Evolutionary conservation across 75 land plant species (phyloP).

Genomic region (Selaginella tamariscina): DNA sequence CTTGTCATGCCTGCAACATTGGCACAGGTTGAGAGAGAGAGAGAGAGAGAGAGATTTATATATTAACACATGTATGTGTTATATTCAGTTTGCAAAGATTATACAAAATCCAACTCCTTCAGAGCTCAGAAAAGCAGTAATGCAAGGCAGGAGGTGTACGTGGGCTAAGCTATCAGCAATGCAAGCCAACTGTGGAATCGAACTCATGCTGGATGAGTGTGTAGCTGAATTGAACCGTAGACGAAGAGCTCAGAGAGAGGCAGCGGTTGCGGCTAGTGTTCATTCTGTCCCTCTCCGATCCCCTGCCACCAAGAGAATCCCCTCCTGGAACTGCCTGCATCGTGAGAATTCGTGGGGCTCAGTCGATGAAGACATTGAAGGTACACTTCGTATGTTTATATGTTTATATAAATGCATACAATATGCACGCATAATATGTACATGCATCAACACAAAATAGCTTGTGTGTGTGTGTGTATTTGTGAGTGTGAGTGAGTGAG

Average conservation of each 20-base stretch:
- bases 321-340: constrained; percentile 18
- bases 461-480: no score
- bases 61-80: no score
- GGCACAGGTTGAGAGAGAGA: constrained; percentile 39
- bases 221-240: constrained; percentile 22
- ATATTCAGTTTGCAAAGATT: constrained; percentile 25
- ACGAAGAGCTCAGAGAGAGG: constrained; percentile 12
- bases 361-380: constrained; percentile 18
- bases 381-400: no score
- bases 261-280: background rate
- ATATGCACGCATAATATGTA: no score
- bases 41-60: no score
- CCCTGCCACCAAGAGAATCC: constrained; percentile 12
- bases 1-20: constrained; percentile 30
- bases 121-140: constrained; percentile 30
- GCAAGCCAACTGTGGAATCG: constrained; percentile 36
- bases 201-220: constrained; percentile 39
- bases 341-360: constrained; percentile 19
- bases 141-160: constrained; percentile 29
- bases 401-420: no score
- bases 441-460: no score
- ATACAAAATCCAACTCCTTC: constrained; percentile 26
- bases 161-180: constrained; percentile 41
- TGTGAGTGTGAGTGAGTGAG: no score
- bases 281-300: background rate